These are phyloP conservation scores for Syncephalastrum sp. DNA, from an alignment of 371 early-diverging fungal species.

Conservation along the genomic window DNA sequence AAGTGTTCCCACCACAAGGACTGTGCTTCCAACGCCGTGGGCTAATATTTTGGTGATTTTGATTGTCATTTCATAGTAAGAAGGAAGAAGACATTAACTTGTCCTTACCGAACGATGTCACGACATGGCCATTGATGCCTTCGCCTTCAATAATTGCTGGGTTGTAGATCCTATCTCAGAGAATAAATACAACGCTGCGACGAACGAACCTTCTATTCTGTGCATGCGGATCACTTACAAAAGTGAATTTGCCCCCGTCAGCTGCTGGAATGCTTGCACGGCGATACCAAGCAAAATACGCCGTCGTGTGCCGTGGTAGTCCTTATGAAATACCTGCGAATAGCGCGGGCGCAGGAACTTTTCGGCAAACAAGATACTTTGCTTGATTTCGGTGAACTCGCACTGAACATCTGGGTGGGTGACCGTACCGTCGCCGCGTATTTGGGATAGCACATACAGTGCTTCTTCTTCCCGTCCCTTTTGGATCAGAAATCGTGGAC, in stretches of 20 bases:
- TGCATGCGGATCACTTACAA: slow-evolving; percentile 43
- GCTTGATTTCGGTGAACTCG: slow-evolving; percentile 74
- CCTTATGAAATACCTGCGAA: slow-evolving; percentile 3
- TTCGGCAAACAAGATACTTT: slow-evolving; percentile 68
- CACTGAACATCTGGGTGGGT: slow-evolving; percentile 31
- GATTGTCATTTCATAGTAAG: no score
- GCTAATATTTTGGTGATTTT: slow-evolving; percentile 1
- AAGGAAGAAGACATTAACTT: no score
- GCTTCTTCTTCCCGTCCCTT: slow-evolving; percentile 55
- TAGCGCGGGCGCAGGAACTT: slow-evolving; percentile 48
- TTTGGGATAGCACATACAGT: slow-evolving; percentile 42
- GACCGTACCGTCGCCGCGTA: slow-evolving; percentile 45
- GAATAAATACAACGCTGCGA: no score
- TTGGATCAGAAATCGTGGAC: slow-evolving; percentile 67
- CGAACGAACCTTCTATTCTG: no score
- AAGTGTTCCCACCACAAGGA: slow-evolving; percentile 8
- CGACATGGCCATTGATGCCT: no score
- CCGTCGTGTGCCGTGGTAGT: slow-evolving; percentile 46
- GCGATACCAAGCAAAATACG: slow-evolving; percentile 67
- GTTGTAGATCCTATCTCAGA: no score
- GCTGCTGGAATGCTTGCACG: slow-evolving; percentile 74
- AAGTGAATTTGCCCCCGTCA: slow-evolving; percentile 74
- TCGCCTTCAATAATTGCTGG: no score
- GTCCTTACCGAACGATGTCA: no score
- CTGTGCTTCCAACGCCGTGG: slow-evolving; percentile 6